Conservation (phyloP, 2,329 filamentous ascomycete genomes). For the Fusarium haematococcum region DNA sequence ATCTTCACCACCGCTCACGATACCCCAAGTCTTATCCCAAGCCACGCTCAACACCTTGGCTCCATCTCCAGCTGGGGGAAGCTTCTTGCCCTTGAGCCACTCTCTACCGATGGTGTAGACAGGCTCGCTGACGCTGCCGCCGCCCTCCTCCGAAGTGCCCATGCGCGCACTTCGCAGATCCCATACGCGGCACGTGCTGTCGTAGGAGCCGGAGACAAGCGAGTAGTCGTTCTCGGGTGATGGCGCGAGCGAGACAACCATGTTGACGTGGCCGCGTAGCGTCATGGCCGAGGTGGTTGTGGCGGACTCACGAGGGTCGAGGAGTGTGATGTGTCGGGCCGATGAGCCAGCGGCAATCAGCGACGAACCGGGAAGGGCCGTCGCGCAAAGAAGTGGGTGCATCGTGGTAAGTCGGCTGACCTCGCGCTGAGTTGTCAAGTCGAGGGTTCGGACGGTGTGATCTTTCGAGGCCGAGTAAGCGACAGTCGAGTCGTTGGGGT, state of each 20-base stretch:
- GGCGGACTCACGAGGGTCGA: constrained; percentile 87
- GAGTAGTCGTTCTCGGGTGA: constrained; percentile 78
- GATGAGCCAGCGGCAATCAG: constrained; percentile 81
- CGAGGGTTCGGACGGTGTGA: constrained; percentile 90
- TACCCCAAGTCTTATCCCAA: constrained; percentile 89
- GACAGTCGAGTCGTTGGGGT: constrained; percentile 85
- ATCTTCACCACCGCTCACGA: constrained; percentile 93
- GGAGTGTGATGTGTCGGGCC: constrained; percentile 88
- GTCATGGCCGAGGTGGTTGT: constrained; percentile 86
- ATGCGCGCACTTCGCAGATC: constrained; percentile 81
- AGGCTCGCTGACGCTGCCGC: constrained; percentile 76
- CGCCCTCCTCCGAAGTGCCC: constrained; percentile 69
- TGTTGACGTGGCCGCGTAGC: constrained; percentile 89
- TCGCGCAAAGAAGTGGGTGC: constrained; percentile 84
- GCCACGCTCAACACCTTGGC: constrained; percentile 89
- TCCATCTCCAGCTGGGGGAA: constrained; percentile 79
- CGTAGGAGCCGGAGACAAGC: constrained; percentile 90
- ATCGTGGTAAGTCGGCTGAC: constrained; percentile 88
- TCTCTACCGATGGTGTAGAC: constrained; percentile 82
- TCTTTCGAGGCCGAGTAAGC: constrained; percentile 94
- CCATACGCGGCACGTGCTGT: constrained; percentile 94
- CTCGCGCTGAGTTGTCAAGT: constrained; percentile 82
- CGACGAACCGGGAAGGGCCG: constrained; percentile 75
- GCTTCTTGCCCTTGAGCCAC: constrained; percentile 73
- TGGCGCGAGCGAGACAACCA: constrained; percentile 63